Percentiles rank a stretch among this genome's conserved stretches.
Conservation (phyloP, 2,329 filamentous ascomycete species). For the Onygenales sp. region DNA sequence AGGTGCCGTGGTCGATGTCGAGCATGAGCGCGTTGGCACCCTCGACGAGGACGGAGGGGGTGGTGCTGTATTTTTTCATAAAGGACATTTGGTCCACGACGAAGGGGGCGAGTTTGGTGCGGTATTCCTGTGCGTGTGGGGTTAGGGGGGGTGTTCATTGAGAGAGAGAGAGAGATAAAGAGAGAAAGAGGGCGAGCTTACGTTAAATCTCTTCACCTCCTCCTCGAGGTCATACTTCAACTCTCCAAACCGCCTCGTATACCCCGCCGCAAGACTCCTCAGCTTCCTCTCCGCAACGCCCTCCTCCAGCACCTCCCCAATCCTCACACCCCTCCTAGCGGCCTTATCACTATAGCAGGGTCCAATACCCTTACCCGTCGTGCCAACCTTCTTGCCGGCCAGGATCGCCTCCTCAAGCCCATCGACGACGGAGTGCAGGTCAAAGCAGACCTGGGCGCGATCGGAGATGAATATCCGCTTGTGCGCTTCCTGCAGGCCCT, state of each 20-base stretch:
- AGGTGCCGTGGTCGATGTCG: conserved; percentile 45
- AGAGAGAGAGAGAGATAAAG: too few species aligned
- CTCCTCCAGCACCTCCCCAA: conserved; percentile 50
- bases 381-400: conserved; percentile 38
- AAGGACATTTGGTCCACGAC: conserved; percentile 41
- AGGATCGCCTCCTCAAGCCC: conserved; percentile 36
- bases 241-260: conserved; percentile 50
- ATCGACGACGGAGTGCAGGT: conserved; percentile 21
- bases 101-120: conserved; percentile 26
- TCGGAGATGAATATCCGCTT: conserved; percentile 38
- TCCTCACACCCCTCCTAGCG: conserved; percentile 47
- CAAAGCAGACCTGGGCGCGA: conserved; percentile 17
- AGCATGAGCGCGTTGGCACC: conserved; percentile 57
- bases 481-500: conserved; percentile 31
- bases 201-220: conserved; percentile 49
- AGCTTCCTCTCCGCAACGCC: conserved; percentile 46
- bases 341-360: conserved; percentile 57
- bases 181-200: conserved; percentile 14
- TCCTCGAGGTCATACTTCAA: conserved; percentile 51
- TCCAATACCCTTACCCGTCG: conserved; percentile 42
- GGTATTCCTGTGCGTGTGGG: conserved; percentile 24
- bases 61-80: conserved; percentile 45
- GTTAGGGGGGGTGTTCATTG: conserved; percentile 1
- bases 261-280: conserved; percentile 42
- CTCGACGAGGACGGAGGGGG: conserved; percentile 50